Percentiles rank a stretch among this genome's conserved stretches.
These are phyloP conservation scores for Hyaloperonospora brassicae DNA, from an alignment of 352 stramenopile genomes.

Conservation along the genomic window DNA sequence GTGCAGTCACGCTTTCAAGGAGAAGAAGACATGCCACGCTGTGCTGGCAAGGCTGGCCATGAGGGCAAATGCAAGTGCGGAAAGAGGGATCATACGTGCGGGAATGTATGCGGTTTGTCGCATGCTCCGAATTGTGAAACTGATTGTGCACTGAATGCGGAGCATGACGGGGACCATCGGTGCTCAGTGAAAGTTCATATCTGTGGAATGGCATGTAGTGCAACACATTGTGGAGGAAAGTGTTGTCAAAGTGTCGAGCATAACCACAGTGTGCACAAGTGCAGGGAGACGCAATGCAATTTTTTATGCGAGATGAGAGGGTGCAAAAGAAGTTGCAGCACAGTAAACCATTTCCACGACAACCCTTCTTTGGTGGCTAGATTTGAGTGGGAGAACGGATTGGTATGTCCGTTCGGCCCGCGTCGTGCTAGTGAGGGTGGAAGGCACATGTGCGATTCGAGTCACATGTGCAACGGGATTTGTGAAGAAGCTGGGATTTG, in stretches of 20 bases:
- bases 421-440: background rate
- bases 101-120: slow-evolving; percentile 16
- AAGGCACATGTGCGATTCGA: slow-evolving; percentile 25
- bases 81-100: slow-evolving; percentile 34
- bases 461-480: slow-evolving; percentile 20
- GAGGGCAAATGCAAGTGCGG: slow-evolving; percentile 34
- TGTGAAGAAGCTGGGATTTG: slow-evolving; percentile 36
- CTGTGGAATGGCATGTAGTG: slow-evolving; percentile 27
- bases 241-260: slow-evolving; percentile 28
- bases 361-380: slow-evolving; percentile 6
- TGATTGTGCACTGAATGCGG: slow-evolving; percentile 14
- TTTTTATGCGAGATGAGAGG: slow-evolving; percentile 26
- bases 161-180: slow-evolving; percentile 25
- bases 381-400: slow-evolving; percentile 25
- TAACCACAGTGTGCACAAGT: slow-evolving; percentile 32
- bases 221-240: slow-evolving; percentile 23
- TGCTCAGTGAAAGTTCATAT: slow-evolving; percentile 32
- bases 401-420: background rate
- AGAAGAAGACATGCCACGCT: slow-evolving; percentile 20
- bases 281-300: slow-evolving; percentile 25
- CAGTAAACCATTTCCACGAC: slow-evolving; percentile 37
- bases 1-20: slow-evolving; percentile 24
- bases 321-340: slow-evolving; percentile 28
- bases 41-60: slow-evolving; percentile 26
- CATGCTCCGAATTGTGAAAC: slow-evolving; percentile 29